phyloP scores from a whole-genome alignment of 2,329 filamentous ascomycete genomes.

The Ascosphaera aggregata region DNA sequence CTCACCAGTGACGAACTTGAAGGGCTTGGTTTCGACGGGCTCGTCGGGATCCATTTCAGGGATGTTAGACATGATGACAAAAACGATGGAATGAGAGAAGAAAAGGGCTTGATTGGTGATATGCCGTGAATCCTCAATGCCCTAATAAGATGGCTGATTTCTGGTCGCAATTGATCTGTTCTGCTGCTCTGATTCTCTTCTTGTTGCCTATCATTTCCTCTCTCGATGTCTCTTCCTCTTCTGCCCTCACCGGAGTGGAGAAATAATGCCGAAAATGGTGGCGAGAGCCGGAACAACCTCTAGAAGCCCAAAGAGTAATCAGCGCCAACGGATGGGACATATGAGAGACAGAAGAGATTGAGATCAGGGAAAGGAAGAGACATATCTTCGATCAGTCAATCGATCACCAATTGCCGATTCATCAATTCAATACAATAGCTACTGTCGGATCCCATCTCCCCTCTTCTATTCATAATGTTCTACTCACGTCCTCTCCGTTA shows the following conservation, averaged over 20 bases:
- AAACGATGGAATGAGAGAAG: neutral
- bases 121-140: neutral
- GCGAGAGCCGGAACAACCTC: neutral
- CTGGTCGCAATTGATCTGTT: neutral
- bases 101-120: neutral
- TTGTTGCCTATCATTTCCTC: neutral
- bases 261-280: neutral
- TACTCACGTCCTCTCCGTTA: neutral
- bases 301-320: neutral
- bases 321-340: neutral
- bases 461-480: neutral
- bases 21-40: constrained; percentile 86
- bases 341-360: no score
- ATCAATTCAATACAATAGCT: neutral
- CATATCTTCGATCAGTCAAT: neutral
- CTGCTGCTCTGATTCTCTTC: neutral
- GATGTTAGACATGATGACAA: constrained; percentile 51
- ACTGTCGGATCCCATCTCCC: neutral
- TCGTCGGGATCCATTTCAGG: constrained; percentile 40
- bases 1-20: constrained; percentile 99
- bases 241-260: neutral
- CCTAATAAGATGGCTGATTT: no score
- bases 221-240: neutral
- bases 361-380: neutral
- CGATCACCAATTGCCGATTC: neutral